Conservation (phyloP, 2,329 filamentous ascomycete species). For the Aspergillus jensenii region DNA sequence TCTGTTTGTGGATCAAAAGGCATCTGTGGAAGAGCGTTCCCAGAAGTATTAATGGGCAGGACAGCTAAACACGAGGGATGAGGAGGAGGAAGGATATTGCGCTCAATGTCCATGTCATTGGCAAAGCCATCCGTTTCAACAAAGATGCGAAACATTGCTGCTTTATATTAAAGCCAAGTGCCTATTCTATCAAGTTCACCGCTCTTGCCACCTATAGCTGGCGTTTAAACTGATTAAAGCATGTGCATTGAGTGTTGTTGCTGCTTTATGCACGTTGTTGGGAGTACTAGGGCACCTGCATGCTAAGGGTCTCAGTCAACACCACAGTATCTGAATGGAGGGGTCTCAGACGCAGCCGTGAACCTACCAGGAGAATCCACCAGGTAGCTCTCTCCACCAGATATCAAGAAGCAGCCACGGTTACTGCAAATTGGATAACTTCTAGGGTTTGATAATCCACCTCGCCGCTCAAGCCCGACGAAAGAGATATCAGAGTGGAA, state of each 20-base stretch:
- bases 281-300: conserved; percentile 29
- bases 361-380: conserved; percentile 9
- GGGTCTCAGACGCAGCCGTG: conserved; percentile 20
- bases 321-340: conserved; percentile 21
- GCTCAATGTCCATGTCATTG: conserved; percentile 7
- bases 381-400: neutral
- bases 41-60: neutral
- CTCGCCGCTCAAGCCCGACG: neutral
- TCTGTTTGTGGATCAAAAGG: conserved; percentile 3
- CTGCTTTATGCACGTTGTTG: conserved; percentile 20
- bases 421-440: neutral
- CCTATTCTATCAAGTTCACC: conserved; percentile 25
- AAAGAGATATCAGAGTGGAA: neutral
- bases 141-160: conserved; percentile 19
- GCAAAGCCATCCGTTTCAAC: conserved; percentile 11
- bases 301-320: conserved; percentile 18
- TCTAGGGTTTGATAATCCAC: neutral
- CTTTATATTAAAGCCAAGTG: conserved; percentile 18
- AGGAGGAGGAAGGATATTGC: conserved; percentile 5
- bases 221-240: conserved; percentile 8
- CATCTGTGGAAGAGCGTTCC: neutral
- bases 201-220: conserved; percentile 18
- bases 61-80: neutral
- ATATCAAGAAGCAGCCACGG: neutral
- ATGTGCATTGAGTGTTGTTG: conserved; percentile 11